Conservation (phyloP, 2,329 filamentous ascomycete species). For the Colletotrichum spinosum region DNA sequence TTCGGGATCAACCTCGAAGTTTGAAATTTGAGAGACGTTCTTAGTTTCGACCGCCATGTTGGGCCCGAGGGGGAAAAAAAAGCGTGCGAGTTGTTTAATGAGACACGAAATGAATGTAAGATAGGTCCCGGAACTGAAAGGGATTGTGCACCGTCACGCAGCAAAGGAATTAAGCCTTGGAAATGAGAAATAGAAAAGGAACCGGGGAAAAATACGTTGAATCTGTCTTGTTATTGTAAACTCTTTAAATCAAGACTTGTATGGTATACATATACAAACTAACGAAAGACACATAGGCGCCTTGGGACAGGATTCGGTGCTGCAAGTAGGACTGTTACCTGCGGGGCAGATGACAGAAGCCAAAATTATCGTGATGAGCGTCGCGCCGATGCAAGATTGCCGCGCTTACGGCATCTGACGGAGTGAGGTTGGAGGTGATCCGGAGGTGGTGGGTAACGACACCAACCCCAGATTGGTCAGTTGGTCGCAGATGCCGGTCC, state of each 20-base stretch:
- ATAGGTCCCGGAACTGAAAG: not conserved
- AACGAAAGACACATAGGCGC: conserved; percentile 11
- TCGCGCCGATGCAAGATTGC: conserved; percentile 38
- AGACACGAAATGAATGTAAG: not conserved
- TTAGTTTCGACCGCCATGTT: conserved; percentile 48
- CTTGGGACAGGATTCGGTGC: conserved; percentile 4
- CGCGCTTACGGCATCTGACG: conserved; percentile 31
- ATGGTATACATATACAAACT: conserved; percentile 27
- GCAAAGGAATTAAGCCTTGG: conserved; percentile 2
- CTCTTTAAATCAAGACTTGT: not conserved
- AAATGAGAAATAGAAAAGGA: conserved; percentile 12
- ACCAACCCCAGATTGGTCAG: conserved; percentile 26
- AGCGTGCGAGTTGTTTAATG: not conserved
- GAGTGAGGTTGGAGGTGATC: conserved; percentile 15
- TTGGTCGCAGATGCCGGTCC: conserved; percentile 31
- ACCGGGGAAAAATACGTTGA: not conserved
- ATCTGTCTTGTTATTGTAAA: not conserved
- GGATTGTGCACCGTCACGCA: not conserved
- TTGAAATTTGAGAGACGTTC: conserved; percentile 55
- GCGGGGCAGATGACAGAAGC: conserved; percentile 11
- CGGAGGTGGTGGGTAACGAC: conserved; percentile 7
- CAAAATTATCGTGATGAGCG: conserved; percentile 34
- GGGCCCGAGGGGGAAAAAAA: not conserved
- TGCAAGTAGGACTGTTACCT: conserved; percentile 17
- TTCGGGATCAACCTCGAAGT: conserved; percentile 61